These are phyloP conservation scores for cucumber (Cucumis sativus) DNA, from an alignment of 306 rosid species.

Conservation along the genomic window Cucumber_9930_V3 NC_026656.2:21762501-21763000, in stretches of 20 bases:
- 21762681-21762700: background rate
- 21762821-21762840: background rate
- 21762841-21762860: background rate
- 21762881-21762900: background rate
- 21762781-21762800: background rate
- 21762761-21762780: background rate
- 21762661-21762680: background rate
- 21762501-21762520: no score
- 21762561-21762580: background rate
- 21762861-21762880: background rate
- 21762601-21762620: background rate
- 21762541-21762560: background rate
- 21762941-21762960: background rate
- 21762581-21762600: background rate
- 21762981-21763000: background rate
- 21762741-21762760: background rate
- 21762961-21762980: background rate
- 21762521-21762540: background rate
- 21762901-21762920: background rate
- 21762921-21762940: background rate
- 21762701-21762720: background rate
- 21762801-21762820: background rate
- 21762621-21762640: background rate
- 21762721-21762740: conserved; percentile 1
- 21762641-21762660: background rate